phyloP scores from a whole-genome alignment of 2,329 filamentous ascomycete species.

The Lizonia empirigonia region DNA sequence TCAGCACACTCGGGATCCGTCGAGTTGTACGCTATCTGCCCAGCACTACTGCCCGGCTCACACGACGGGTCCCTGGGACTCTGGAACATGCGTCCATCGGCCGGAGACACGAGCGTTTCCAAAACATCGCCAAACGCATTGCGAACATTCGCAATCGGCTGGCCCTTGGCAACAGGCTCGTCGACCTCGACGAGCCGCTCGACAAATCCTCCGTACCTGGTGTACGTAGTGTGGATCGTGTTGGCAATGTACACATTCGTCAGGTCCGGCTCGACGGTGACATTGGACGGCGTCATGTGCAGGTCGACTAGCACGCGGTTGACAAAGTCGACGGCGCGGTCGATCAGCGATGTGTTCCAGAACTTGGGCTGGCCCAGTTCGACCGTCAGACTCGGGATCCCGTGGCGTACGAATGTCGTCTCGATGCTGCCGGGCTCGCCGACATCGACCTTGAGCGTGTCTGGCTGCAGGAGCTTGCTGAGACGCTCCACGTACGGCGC shows the following conservation, averaged over 20 bases:
- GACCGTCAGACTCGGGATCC: constrained; percentile 47
- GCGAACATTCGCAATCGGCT: constrained; percentile 43
- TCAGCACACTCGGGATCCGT: constrained; percentile 40
- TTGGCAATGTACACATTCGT: constrained; percentile 40
- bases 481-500: constrained; percentile 47
- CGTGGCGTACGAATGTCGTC: constrained; percentile 46
- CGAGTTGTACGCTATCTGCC: constrained; percentile 46
- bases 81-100: constrained; percentile 43
- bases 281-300: constrained; percentile 34
- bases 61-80: constrained; percentile 44
- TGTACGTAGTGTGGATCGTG: constrained; percentile 36
- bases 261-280: constrained; percentile 39
- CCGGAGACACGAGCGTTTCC: constrained; percentile 42
- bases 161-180: constrained; percentile 45
- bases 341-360: constrained; percentile 46
- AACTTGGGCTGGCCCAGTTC: constrained; percentile 49
- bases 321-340: constrained; percentile 40
- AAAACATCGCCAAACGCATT: constrained; percentile 48
- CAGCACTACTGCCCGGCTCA: constrained; percentile 43
- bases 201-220: constrained; percentile 37
- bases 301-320: constrained; percentile 34
- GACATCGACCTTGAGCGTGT: constrained; percentile 49
- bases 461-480: constrained; percentile 48
- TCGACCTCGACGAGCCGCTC: constrained; percentile 40
- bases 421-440: constrained; percentile 50